Evolutionary conservation across 2,329 filamentous ascomycete species (phyloP).

Genomic region (Colletotrichum cereale): DNA sequence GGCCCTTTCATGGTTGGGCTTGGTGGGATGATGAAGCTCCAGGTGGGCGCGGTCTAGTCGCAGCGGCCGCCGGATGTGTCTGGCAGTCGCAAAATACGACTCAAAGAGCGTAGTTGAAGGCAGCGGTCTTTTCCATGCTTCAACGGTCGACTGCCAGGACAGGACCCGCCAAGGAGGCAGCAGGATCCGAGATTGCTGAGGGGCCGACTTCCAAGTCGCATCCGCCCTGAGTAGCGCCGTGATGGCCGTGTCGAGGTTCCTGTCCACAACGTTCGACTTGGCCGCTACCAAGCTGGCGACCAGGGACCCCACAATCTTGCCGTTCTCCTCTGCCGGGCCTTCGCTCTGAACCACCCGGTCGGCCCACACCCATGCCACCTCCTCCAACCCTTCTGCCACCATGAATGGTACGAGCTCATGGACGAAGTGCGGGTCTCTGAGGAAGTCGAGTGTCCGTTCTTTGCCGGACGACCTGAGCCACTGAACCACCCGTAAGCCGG

Average conservation of each 20-base stretch:
- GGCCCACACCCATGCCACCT: constrained; percentile 65
- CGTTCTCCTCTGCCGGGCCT: constrained; percentile 32
- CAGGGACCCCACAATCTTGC: constrained; percentile 43
- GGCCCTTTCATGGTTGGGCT: constrained; percentile 61
- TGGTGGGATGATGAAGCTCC: constrained; percentile 65
- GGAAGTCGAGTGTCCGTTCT: constrained; percentile 60
- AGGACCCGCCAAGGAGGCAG: constrained; percentile 60
- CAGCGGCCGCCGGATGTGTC: constrained; percentile 53
- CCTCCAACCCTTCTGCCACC: constrained; percentile 64
- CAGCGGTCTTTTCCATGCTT: constrained; percentile 58
- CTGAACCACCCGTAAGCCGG: constrained; percentile 61
- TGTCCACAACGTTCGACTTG: constrained; percentile 51
- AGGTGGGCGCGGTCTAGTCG: constrained; percentile 65
- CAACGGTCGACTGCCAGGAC: constrained; percentile 66
- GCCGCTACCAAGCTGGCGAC: constrained; percentile 58
- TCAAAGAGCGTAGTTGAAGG: constrained; percentile 65
- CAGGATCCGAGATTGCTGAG: constrained; percentile 53
- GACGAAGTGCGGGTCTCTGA: constrained; percentile 55
- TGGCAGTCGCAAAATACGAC: constrained; percentile 62
- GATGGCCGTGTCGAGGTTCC: constrained; percentile 64
- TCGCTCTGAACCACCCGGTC: constrained; percentile 41
- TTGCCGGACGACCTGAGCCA: constrained; percentile 67
- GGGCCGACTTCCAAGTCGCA: constrained; percentile 53
- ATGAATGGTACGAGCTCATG: constrained; percentile 61
- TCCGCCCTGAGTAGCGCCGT: constrained; percentile 61